These are phyloP conservation scores for Staphylotrichum longicolle DNA, from an alignment of 495 filamentous ascomycete species.

Conservation along the genomic window DNA sequence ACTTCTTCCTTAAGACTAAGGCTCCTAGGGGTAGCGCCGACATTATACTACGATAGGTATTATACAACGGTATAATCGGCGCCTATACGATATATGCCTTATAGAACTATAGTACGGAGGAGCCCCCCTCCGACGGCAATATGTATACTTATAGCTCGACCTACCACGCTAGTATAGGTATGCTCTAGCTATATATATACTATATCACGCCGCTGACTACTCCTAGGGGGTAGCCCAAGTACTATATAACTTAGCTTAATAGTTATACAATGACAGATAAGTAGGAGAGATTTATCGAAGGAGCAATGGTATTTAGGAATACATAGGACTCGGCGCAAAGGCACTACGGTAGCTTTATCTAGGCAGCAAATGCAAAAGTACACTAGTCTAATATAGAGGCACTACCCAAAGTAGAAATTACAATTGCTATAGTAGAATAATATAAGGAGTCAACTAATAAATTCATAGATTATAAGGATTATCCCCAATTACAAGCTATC, in stretches of 20 bases:
- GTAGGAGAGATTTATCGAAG: conserved; percentile 33
- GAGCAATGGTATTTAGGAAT: conserved; percentile 42
- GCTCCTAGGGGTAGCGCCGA: not conserved
- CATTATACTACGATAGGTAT: not conserved
- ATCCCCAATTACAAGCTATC: conserved; percentile 15
- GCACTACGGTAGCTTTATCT: conserved; percentile 37
- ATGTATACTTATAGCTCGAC: conserved; percentile 32
- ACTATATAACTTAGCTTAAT: conserved; percentile 42
- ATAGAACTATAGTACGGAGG: conserved; percentile 39
- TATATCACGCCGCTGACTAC: conserved; percentile 29
- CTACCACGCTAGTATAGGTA: conserved; percentile 37
- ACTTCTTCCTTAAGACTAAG: not conserved
- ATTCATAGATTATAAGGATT: conserved; percentile 26
- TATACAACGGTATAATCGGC: conserved; percentile 26
- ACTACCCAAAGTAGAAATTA: conserved; percentile 5
- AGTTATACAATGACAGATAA: conserved; percentile 31
- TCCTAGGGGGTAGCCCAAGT: conserved; percentile 32
- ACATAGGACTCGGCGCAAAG: no score
- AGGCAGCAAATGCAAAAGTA: conserved; percentile 24
- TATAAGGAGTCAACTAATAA: conserved; percentile 20
- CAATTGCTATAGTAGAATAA: conserved; percentile 14
- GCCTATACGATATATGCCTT: conserved; percentile 46
- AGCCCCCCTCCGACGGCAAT: conserved; percentile 38
- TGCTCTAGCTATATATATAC: conserved; percentile 39
- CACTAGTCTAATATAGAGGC: conserved; percentile 8